Base-by-base conservation (phyloP, 352 stramenopile species). In the Phytopythium mirpurense region DNA sequence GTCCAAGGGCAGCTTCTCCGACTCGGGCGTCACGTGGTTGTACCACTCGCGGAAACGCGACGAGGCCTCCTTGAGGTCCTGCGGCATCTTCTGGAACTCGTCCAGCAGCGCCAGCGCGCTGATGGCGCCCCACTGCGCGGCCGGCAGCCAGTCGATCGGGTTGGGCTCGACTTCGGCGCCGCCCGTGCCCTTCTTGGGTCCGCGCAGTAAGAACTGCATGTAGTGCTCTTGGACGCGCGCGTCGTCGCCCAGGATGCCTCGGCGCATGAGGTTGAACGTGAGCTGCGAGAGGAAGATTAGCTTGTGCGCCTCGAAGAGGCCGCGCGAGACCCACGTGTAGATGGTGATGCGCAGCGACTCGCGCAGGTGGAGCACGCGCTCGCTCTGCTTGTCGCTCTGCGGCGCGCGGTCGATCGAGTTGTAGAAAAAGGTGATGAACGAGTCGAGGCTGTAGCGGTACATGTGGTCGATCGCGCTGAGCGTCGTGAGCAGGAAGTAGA, bases 11-110 rank as follows among this genome's bases (percentile, higher is more conserved):
- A 99, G 70, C 73, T 99, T 99, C 65, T 99, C 96, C 0, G 74
- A 91, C 67, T 99, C 96, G 9, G 96, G 96, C 0, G 90, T 96
- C 57, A 96, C 88, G 62, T 95, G 78, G 73, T 98, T 98, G 78
- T 98, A 98, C 96, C 96, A 99, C 70, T 99, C 96, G n/a, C 90
- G 78, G 79, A 99, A 99, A 34, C 96, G 84, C 15, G 81, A 89
- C 10, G 93, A 88, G 26, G 95, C 96, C 72, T 98, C 96, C 35
- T 98, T 90, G 10, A 99, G 65, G 64, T 99, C 96, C 50, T 92
- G 86, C 26, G 88, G 91, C 72, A 99, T 97, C 62, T 98, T 98
- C 43, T 92, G 76, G 67, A 99, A 99, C 59, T 98, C 96, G 18
- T 98, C 96, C 2, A 99, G 71, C 24, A 88, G 86, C 14, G 79